Percentiles rank a stretch among this genome's conserved stretches.
phyloP scores from a whole-genome alignment of 2,329 filamentous ascomycete genomes.

The Mycosphaerella arachidis region DNA sequence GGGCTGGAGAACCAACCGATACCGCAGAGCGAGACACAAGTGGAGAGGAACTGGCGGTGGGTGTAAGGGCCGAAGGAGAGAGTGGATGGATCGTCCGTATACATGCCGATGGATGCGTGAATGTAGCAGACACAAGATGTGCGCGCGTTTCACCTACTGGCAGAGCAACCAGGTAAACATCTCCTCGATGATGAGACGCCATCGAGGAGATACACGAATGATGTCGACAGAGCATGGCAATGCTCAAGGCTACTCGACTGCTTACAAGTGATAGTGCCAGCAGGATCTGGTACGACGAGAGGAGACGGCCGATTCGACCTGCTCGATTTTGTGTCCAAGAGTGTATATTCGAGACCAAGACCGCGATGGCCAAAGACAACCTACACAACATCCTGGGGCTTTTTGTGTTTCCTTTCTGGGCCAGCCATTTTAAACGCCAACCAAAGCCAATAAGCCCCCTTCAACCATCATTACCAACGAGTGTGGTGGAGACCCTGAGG shows the following conservation, averaged over 20 bases:
- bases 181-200: not conserved
- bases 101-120: not conserved
- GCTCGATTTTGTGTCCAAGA: not conserved
- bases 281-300: too few relatives aligned
- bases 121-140: not conserved
- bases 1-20: constrained; percentile 44
- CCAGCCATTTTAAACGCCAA: too few relatives aligned
- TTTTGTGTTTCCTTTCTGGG: not conserved
- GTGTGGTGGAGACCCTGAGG: not conserved
- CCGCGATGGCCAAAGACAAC: not conserved
- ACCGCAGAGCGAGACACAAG: not conserved
- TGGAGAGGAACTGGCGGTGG: constrained; percentile 4
- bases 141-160: not conserved
- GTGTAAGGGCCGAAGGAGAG: not conserved
- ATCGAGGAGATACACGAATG: not conserved
- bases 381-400: not conserved
- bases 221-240: not conserved
- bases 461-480: not conserved
- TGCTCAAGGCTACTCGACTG: not conserved
- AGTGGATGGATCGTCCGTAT: not conserved
- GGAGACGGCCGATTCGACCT: too few relatives aligned
- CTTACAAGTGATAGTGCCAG: not conserved
- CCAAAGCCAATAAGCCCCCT: not conserved
- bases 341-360: not conserved
- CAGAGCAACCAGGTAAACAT: not conserved